phyloP scores from a whole-genome alignment of 305 asterid species.

The Fraxinus nigra region DNA sequence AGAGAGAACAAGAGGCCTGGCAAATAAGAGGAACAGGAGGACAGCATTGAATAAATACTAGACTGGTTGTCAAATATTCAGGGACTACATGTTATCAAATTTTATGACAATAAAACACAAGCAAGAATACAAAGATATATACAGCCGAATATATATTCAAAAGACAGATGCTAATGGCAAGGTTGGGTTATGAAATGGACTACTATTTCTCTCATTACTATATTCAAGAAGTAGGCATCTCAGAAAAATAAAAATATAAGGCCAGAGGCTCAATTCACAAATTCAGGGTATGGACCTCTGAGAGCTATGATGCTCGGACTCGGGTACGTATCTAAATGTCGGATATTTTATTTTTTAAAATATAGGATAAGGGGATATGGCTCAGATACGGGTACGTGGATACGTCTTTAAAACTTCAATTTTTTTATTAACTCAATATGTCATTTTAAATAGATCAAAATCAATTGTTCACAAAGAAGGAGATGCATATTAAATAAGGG shows the following conservation, averaged over 20 bases:
- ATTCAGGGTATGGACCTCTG: slow-evolving; percentile 7
- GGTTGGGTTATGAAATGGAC: slow-evolving; percentile 3
- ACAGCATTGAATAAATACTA: neutral
- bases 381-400: neutral
- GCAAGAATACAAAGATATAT: neutral
- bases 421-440: too few species aligned
- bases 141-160: neutral
- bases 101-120: neutral
- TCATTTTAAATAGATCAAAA: neutral
- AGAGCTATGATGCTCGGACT: neutral
- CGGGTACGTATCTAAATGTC: neutral
- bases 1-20: neutral
- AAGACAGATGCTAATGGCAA: slow-evolving; percentile 7
- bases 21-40: neutral
- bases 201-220: slow-evolving; percentile 14
- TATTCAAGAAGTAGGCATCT: slow-evolving; percentile 1
- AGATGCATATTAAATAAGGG: neutral
- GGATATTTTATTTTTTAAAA: too few species aligned
- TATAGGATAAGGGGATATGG: neutral
- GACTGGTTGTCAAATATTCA: neutral
- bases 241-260: neutral
- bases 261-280: neutral
- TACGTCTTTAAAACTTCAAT: neutral
- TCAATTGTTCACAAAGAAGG: neutral
- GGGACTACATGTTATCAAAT: slow-evolving; percentile 1